A percentile compares a stretch with the other conserved stretches of the same genome.
Conservation (phyloP, 2,329 filamentous ascomycete species). For the Colletotrichum truncatum region DNA sequence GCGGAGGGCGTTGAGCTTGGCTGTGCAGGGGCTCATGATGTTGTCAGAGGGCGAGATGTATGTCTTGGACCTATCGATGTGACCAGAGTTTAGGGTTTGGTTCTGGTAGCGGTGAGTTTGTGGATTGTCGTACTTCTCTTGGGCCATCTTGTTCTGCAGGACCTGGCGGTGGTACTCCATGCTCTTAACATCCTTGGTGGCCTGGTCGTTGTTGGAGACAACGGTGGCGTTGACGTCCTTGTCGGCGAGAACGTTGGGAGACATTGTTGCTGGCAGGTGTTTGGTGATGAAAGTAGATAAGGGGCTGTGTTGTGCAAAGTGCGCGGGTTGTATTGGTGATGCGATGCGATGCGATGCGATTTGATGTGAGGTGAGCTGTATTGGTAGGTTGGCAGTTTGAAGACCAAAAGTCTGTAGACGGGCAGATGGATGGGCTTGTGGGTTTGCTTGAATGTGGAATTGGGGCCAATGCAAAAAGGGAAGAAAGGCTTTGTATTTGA, state of each 20-base stretch:
- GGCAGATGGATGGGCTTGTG: slow-evolving; percentile 8
- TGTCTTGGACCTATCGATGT: slow-evolving; percentile 49
- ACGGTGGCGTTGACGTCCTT: slow-evolving; percentile 72
- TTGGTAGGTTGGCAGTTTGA: neutral
- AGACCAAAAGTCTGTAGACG: neutral
- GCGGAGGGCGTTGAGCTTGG: slow-evolving; percentile 83
- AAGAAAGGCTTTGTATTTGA: slow-evolving; percentile 30
- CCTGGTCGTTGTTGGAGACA: slow-evolving; percentile 37
- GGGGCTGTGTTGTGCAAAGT: neutral
- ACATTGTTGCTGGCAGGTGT: slow-evolving; percentile 52
- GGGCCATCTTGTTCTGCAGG: slow-evolving; percentile 75
- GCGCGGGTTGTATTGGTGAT: neutral
- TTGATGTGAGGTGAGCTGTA: neutral
- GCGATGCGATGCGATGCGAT: neutral
- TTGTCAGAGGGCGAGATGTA: slow-evolving; percentile 88
- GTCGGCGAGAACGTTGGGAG: slow-evolving; percentile 67
- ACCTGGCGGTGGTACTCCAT: slow-evolving; percentile 84
- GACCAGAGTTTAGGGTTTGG: slow-evolving; percentile 20
- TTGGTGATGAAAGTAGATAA: neutral
- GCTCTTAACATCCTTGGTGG: slow-evolving; percentile 64
- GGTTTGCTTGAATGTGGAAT: neutral
- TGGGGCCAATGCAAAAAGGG: slow-evolving; percentile 12
- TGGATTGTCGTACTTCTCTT: slow-evolving; percentile 62
- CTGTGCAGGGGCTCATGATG: slow-evolving; percentile 87
- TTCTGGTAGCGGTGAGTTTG: neutral